Percentiles rank a stretch among this genome's conserved stretches.
Conservation (phyloP, 2,329 filamentous ascomycete species). For the Aspergillus fijiensis region DNA sequence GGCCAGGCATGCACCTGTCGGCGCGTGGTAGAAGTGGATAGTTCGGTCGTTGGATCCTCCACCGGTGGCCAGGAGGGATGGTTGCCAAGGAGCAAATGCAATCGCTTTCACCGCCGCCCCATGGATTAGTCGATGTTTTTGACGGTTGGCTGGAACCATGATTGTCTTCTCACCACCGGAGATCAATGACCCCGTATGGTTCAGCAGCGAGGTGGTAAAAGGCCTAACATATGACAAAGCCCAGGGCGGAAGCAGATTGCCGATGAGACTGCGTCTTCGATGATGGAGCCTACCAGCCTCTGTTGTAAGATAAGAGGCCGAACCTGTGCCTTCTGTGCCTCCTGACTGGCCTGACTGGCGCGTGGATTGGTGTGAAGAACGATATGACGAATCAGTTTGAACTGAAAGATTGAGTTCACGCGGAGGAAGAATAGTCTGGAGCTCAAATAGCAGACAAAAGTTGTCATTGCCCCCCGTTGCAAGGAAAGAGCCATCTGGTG, state of each 20-base stretch:
- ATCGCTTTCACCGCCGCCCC: conserved; percentile 93
- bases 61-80: conserved; percentile 81
- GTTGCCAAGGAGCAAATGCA: conserved; percentile 93
- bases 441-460: conserved; percentile 76
- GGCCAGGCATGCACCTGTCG: conserved; percentile 77
- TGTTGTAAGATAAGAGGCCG: conserved; percentile 25
- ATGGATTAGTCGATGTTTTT: conserved; percentile 74
- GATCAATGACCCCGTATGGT: conserved; percentile 29
- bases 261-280: conserved; percentile 23
- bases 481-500: conserved; percentile 70
- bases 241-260: conserved; percentile 31
- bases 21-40: conserved; percentile 92
- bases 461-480: conserved; percentile 94
- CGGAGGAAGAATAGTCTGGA: conserved; percentile 52
- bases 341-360: conserved; percentile 11
- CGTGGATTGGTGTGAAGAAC: not conserved
- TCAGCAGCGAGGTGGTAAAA: conserved; percentile 24
- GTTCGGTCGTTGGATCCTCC: conserved; percentile 92
- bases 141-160: conserved; percentile 54
- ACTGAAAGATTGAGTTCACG: conserved; percentile 15
- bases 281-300: conserved; percentile 23
- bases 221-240: conserved; percentile 18
- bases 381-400: conserved; percentile 10
- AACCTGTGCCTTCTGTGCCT: conserved; percentile 15
- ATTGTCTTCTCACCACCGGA: conserved; percentile 42